Evolutionary conservation across 1,284 basidiomycete genomes (phyloP).

Genomic region (Fomitopsis pinicola): DNA sequence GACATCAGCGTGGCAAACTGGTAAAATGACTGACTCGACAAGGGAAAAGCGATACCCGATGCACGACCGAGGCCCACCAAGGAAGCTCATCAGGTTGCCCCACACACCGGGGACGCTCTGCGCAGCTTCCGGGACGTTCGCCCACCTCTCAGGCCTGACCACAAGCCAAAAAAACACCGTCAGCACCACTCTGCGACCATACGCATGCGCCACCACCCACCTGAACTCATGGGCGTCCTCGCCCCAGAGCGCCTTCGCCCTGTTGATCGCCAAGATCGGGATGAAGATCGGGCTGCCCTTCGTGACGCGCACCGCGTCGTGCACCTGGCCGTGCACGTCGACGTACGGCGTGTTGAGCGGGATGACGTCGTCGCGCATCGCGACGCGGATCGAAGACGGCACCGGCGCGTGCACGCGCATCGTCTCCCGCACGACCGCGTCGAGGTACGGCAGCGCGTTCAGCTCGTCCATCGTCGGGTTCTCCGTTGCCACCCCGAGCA

Average conservation of each 20-base stretch:
- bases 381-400: slow-evolving; percentile 45
- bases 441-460: slow-evolving; percentile 55
- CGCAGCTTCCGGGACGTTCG: slow-evolving; percentile 39
- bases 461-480: slow-evolving; percentile 53
- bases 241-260: slow-evolving; percentile 48
- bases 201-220: slow-evolving; percentile 21
- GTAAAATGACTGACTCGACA: slow-evolving; percentile 42
- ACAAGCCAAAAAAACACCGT: background rate
- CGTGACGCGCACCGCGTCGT: slow-evolving; percentile 25
- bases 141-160: slow-evolving; percentile 57
- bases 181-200: background rate
- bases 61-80: slow-evolving; percentile 54
- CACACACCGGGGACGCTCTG: slow-evolving; percentile 46
- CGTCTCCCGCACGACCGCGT: slow-evolving; percentile 67
- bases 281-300: slow-evolving; percentile 46
- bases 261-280: slow-evolving; percentile 46
- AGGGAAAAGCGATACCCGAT: slow-evolving; percentile 69
- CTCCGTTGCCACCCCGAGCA: slow-evolving; percentile 35
- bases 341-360: slow-evolving; percentile 26
- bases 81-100: slow-evolving; percentile 30
- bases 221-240: slow-evolving; percentile 49
- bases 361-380: slow-evolving; percentile 44
- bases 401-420: slow-evolving; percentile 70
- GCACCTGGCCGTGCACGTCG: slow-evolving; percentile 21
- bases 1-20: background rate